These are phyloP conservation scores for Acer campestre DNA, from an alignment of 345 rosid species.

Conservation along the genomic window DNA sequence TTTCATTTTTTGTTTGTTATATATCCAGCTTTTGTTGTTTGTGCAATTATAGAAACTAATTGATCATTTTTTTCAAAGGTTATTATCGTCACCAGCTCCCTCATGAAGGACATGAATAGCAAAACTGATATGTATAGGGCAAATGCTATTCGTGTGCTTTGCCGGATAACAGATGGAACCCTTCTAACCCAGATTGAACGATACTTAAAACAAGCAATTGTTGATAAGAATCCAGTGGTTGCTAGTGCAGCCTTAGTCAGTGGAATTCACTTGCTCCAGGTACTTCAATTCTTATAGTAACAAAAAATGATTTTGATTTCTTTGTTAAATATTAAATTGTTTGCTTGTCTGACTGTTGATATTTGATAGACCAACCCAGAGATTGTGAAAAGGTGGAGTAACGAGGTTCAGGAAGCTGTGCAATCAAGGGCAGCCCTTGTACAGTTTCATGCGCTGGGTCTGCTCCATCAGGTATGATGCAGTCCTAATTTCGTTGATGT, in stretches of 20 bases:
- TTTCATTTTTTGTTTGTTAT: not conserved
- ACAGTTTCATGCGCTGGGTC: constrained; percentile 92
- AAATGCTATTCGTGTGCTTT: constrained; percentile 97
- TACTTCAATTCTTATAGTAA: constrained; percentile 20
- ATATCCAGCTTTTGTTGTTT: not conserved
- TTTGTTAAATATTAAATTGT: constrained; percentile 7
- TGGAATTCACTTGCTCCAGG: constrained; percentile 96
- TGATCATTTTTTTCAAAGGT: constrained; percentile 50
- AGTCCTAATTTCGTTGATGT: constrained; percentile 13
- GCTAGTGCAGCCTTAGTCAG: constrained; percentile 99
- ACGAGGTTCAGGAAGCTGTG: constrained; percentile 98
- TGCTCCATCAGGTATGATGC: constrained; percentile 79
- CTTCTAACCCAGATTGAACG: constrained; percentile 94
- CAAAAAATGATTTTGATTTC: not conserved
- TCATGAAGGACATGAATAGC: constrained; percentile 99
- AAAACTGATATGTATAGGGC: constrained; percentile 98
- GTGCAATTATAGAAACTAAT: constrained; percentile 15
- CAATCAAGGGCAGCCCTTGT: constrained; percentile 97
- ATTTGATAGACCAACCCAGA: constrained; percentile 72
- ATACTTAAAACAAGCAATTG: constrained; percentile 96
- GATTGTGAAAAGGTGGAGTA: constrained; percentile 98
- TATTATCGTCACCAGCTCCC: constrained; percentile 95
- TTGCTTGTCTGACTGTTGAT: constrained; percentile 10
- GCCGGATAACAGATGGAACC: constrained; percentile 91
- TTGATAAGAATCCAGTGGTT: constrained; percentile 97